Evolutionary conservation across 1,284 basidiomycete genomes (phyloP), one percentile per base, ranked within the genome.

Genomic region (Coriolopsis trogii): DNA sequence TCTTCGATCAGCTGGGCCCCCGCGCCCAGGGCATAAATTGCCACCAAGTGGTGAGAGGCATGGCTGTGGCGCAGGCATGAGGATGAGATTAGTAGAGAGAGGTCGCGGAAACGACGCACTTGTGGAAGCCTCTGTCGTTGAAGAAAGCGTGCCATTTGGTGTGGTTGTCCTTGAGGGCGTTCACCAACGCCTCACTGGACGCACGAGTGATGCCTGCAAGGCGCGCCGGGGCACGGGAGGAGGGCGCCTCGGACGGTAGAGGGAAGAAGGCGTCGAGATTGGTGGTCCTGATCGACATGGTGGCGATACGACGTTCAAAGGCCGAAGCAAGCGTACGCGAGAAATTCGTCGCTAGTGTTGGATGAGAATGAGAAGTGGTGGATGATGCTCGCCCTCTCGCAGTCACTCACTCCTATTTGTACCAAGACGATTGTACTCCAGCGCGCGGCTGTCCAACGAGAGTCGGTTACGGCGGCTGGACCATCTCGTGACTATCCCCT

Each of bases 81-180:
- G n/a, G n/a, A n/a, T n/a, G n/a, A n/a, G n/a, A n/a, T n/a, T n/a
- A n/a, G n/a, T n/a, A n/a, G n/a, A n/a, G 20, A 6, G 5, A 20
- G 9, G 18, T 6, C 4, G 6, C 3, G 6, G 10, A 37, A 16
- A 21, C 28, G n/a, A 57, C 68, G 28, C 41, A 75, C 73, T 85
- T 86, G 68, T 86, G 84, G 60, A 80, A 85, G 0, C 73, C 69
- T 49, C 66, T 70, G 26, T 80, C 73, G 53, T 85, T 84, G 69
- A 85, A 84, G 64, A 82, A 87, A 15, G 78, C 73, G 60, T 87
- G 82, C 73, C 78, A 78, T 20, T 73, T 73, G 37, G 75, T 69
- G 53, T 82, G 78, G 57, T 87, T 84, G 41, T 83, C 76, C 38
- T 76, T 76, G 45, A 87, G 69, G 0, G 76, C 68, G 40, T 71